These are phyloP conservation scores for Tolypocladium ophioglossoides DNA, from an alignment of 2,329 filamentous ascomycete genomes.

Conservation along the genomic window DNA sequence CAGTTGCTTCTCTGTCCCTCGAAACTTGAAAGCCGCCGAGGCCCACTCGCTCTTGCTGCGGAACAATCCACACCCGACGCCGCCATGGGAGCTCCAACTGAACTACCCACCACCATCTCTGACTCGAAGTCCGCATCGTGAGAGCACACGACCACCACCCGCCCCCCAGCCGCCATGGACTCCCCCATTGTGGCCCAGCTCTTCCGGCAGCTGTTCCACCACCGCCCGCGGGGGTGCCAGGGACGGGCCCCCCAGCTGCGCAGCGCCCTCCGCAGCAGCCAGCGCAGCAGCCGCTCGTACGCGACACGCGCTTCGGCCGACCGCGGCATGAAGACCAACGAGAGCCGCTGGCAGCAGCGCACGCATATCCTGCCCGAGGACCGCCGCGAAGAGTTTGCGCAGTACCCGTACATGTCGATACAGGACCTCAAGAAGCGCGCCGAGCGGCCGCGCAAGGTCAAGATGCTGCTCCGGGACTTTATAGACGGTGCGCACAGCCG, in stretches of 20 bases:
- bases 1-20: no score
- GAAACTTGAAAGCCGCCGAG: background rate
- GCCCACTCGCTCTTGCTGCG: background rate
- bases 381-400: constrained; percentile 67
- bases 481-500: constrained; percentile 61
- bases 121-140: constrained; percentile 9
- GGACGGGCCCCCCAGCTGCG: constrained; percentile 6
- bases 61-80: background rate
- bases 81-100: background rate
- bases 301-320: constrained; percentile 20
- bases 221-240: constrained; percentile 31
- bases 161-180: constrained; percentile 50
- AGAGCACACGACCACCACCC: background rate
- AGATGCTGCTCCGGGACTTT: constrained; percentile 97
- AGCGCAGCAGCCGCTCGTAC: constrained; percentile 12
- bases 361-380: constrained; percentile 65
- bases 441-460: constrained; percentile 75
- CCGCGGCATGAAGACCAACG: constrained; percentile 37
- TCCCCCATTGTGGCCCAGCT: constrained; percentile 67
- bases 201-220: constrained; percentile 76
- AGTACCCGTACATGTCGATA: constrained; percentile 79
- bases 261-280: background rate
- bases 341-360: constrained; percentile 79
- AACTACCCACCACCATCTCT: background rate
- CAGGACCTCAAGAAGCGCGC: constrained; percentile 60